Percentiles rank a stretch among this genome's conserved stretches.
phyloP scores from a whole-genome alignment of 192 early-diverging fungal genomes.

The Coemansia sp. region DNA sequence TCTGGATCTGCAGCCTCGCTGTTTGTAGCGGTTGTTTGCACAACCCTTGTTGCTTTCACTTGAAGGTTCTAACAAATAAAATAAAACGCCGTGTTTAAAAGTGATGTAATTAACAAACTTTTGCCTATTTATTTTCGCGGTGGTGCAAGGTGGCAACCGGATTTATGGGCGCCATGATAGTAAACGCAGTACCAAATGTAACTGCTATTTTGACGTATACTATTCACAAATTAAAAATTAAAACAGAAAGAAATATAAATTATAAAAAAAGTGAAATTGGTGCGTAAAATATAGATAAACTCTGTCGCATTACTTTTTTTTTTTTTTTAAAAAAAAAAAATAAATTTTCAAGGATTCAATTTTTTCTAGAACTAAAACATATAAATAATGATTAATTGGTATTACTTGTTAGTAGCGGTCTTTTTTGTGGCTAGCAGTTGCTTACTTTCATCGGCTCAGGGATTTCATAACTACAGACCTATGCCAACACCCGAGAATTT shows the following conservation, averaged over 20 bases:
- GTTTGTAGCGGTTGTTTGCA: background rate
- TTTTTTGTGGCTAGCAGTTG: background rate
- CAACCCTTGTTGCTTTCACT: background rate
- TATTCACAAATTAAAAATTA: background rate
- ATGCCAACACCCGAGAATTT: conserved; percentile 30
- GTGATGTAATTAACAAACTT: too few relatives aligned
- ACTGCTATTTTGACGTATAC: background rate
- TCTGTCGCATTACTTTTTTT: background rate
- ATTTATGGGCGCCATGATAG: background rate
- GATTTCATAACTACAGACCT: conserved; percentile 19
- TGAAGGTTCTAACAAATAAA: background rate
- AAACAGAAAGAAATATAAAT: too few relatives aligned
- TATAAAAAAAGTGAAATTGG: background rate
- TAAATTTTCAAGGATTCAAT: background rate
- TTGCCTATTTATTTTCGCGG: too few relatives aligned
- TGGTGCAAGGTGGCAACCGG: background rate
- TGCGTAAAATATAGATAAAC: background rate
- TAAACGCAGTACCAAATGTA: background rate
- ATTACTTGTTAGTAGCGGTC: conserved; percentile 1
- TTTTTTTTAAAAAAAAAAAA: background rate
- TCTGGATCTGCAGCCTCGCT: background rate
- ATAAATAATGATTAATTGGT: background rate
- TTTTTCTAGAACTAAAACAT: background rate
- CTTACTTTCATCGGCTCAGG: background rate
- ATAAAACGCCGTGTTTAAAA: background rate